These are phyloP conservation scores for Delonix regia DNA, from an alignment of 306 rosid species.

Conservation along the genomic window DNA sequence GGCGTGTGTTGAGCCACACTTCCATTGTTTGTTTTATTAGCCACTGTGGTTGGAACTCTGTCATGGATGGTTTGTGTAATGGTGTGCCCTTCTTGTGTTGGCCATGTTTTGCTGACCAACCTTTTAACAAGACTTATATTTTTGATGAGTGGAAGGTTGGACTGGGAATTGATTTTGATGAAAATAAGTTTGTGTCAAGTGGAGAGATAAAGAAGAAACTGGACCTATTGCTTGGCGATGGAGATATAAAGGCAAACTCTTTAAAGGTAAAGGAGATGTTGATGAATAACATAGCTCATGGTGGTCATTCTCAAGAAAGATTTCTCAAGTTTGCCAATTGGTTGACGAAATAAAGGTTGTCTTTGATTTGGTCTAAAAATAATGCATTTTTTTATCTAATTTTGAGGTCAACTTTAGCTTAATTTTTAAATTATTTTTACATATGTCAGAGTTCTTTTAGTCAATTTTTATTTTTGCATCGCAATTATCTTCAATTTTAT, in stretches of 20 bases:
- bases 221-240: slow-evolving; percentile 25
- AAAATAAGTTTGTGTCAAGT: background rate
- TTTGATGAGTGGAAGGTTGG: slow-evolving; percentile 37
- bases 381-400: too few relatives aligned
- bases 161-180: slow-evolving; percentile 9
- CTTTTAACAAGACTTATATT: slow-evolving; percentile 23
- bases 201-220: slow-evolving; percentile 32
- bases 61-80: slow-evolving; percentile 29
- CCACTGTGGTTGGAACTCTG: slow-evolving; percentile 46
- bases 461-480: too few relatives aligned
- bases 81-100: slow-evolving; percentile 44
- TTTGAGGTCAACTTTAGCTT: too few relatives aligned
- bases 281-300: background rate
- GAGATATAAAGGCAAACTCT: slow-evolving; percentile 1
- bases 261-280: slow-evolving; percentile 12
- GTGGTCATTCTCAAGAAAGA: too few relatives aligned
- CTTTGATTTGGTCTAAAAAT: too few relatives aligned
- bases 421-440: too few relatives aligned
- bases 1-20: slow-evolving; percentile 33
- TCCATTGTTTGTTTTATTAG: slow-evolving; percentile 39
- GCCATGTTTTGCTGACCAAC: background rate
- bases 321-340: too few relatives aligned
- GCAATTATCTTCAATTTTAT: too few relatives aligned
- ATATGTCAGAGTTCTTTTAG: too few relatives aligned
- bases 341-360: too few relatives aligned